phyloP scores from a whole-genome alignment of 164 flowering plant species.

The Chloranthus sessilifolius region DNA sequence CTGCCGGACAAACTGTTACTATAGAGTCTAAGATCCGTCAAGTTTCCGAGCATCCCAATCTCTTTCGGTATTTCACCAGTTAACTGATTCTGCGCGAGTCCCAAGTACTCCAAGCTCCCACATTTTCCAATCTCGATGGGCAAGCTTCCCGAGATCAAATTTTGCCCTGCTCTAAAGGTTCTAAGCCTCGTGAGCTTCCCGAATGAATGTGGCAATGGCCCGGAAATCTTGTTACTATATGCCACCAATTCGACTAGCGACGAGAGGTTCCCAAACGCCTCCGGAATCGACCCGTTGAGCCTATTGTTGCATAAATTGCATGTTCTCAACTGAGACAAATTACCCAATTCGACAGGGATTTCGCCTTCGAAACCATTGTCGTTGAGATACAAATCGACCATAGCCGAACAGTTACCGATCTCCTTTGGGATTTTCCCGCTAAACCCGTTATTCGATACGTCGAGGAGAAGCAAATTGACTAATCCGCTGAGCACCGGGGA shows the following conservation, averaged over 20 bases:
- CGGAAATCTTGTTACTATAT: conserved; percentile 56
- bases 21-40: conserved; percentile 54
- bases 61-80: conserved; percentile 56
- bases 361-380: conserved; percentile 37
- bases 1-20: conserved; percentile 51
- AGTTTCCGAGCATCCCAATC: conserved; percentile 45
- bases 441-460: conserved; percentile 50
- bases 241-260: conserved; percentile 52
- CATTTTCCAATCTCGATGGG: conserved; percentile 60
- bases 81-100: conserved; percentile 59
- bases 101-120: conserved; percentile 40
- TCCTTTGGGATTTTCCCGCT: conserved; percentile 58
- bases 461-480: conserved; percentile 34
- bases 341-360: conserved; percentile 33
- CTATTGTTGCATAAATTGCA: conserved; percentile 54
- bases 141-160: conserved; percentile 52
- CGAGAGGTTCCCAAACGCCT: conserved; percentile 49
- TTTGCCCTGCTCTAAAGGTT: conserved; percentile 64
- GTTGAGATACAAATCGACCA: conserved; percentile 44
- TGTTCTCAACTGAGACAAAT: conserved; percentile 19
- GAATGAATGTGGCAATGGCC: conserved; percentile 54
- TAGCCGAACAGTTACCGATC: conserved; percentile 54
- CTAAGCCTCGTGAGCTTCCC: conserved; percentile 49
- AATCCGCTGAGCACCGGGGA: conserved; percentile 56
- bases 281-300: conserved; percentile 55